phyloP scores from a whole-genome alignment of 2,329 filamentous ascomycete genomes.

The Arthrobotrys megalospora region DNA sequence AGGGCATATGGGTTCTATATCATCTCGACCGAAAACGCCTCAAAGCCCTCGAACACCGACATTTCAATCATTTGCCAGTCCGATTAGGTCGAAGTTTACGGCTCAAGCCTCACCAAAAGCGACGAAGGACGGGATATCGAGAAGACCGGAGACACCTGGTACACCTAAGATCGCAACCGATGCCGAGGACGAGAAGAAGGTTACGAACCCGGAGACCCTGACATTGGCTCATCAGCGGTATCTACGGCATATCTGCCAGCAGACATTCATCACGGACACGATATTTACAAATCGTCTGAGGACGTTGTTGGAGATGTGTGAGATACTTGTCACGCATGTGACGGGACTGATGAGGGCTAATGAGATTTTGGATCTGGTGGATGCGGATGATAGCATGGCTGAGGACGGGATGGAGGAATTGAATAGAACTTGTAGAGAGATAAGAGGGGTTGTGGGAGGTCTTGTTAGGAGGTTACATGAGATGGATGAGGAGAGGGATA shows the following conservation, averaged over 20 bases:
- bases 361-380: constrained; percentile 61
- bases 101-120: constrained; percentile 39
- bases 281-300: constrained; percentile 63
- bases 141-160: constrained; percentile 41
- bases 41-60: constrained; percentile 51
- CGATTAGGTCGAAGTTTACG: constrained; percentile 37
- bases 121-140: constrained; percentile 16
- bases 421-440: constrained; percentile 60
- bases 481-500: constrained; percentile 64
- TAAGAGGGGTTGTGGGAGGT: constrained; percentile 61
- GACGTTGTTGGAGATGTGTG: constrained; percentile 61
- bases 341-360: constrained; percentile 59
- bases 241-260: constrained; percentile 57
- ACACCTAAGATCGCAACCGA: constrained; percentile 30
- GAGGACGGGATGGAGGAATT: constrained; percentile 50
- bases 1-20: constrained; percentile 3
- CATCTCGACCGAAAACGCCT: constrained; percentile 41
- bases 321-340: constrained; percentile 62
- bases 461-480: constrained; percentile 63
- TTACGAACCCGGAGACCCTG: constrained; percentile 57
- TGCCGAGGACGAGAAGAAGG: constrained; percentile 39
- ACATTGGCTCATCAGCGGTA: constrained; percentile 58
- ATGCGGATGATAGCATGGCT: constrained; percentile 45
- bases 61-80: constrained; percentile 41
- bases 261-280: constrained; percentile 63